Percentiles rank a stretch among this genome's conserved stretches.
phyloP scores from a whole-genome alignment of 208 protist genomes.

The Trypanosoma platydactyli region DNA sequence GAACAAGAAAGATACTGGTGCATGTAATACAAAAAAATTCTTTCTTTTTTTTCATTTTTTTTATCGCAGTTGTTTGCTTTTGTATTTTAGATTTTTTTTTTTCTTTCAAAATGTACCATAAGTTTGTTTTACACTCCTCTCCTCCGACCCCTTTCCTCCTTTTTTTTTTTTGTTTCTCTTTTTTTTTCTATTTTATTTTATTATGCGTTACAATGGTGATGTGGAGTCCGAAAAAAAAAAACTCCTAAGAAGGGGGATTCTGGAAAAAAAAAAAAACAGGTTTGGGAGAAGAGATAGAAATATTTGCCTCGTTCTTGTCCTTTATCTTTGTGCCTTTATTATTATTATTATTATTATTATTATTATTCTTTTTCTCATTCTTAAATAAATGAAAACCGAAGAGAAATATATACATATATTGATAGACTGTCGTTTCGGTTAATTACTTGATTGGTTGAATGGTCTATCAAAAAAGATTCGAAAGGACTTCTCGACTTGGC shows the following conservation, averaged over 20 bases:
- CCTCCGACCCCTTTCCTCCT: background rate
- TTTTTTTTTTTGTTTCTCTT: slow-evolving; percentile 7
- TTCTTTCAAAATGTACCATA: no score
- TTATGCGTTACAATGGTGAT: no score
- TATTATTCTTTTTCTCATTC: no score
- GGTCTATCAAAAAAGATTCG: slow-evolving; percentile 39
- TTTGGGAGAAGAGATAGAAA: no score
- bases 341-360: background rate
- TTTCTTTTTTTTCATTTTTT: slow-evolving; percentile 15
- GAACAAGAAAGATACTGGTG: slow-evolving; percentile 1
- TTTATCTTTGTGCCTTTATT: no score
- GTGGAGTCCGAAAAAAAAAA: background rate
- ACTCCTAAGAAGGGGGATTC: no score
- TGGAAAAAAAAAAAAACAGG: background rate
- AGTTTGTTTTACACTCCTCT: no score
- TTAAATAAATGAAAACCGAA: no score
- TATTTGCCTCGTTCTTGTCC: no score
- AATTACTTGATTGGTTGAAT: slow-evolving; percentile 32
- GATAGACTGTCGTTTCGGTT: background rate
- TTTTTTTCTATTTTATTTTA: slow-evolving; percentile 2
- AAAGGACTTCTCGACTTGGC: slow-evolving; percentile 45
- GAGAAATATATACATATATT: background rate
- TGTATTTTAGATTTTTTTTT: no score
- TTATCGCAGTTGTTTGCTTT: slow-evolving; percentile 8
- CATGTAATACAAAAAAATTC: background rate